Conservation (phyloP, 495 filamentous ascomycete species). For the Hyaloscypha hepaticicola region DNA sequence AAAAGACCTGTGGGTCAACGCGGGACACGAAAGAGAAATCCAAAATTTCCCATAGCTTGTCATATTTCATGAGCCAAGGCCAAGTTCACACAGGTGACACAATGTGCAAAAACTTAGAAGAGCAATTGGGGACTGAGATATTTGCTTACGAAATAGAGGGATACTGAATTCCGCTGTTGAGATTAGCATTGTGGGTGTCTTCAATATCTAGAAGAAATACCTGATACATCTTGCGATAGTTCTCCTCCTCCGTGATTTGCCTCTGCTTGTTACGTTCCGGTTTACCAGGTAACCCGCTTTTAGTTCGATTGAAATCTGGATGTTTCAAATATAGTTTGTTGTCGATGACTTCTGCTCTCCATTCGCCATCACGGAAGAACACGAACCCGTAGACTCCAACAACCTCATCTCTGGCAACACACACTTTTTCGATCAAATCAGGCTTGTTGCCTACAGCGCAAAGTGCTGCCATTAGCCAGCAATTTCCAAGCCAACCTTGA, state of each 20-base stretch:
- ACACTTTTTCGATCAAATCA: constrained; percentile 74
- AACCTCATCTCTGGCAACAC: constrained; percentile 71
- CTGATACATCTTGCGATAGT: constrained; percentile 51
- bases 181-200: constrained; percentile 36
- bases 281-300: constrained; percentile 54
- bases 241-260: constrained; percentile 58
- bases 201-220: not conserved
- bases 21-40: too few species aligned
- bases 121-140: too few species aligned
- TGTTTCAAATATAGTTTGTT: constrained; percentile 71
- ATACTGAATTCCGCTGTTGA: constrained; percentile 65
- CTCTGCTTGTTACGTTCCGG: constrained; percentile 43
- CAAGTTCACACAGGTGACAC: too few species aligned
- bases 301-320: constrained; percentile 76
- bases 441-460: constrained; percentile 78
- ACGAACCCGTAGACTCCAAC: constrained; percentile 95
- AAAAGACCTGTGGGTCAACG: too few species aligned
- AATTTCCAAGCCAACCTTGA: constrained; percentile 78
- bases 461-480: constrained; percentile 86
- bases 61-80: too few species aligned
- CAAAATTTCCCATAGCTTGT: too few species aligned
- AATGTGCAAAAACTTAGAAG: too few species aligned
- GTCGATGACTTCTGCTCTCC: constrained; percentile 87
- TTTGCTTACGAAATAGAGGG: constrained; percentile 65
- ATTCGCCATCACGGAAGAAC: constrained; percentile 88